phyloP scores from a whole-genome alignment of 495 filamentous ascomycete genomes.

The Penicillium daleae region DNA sequence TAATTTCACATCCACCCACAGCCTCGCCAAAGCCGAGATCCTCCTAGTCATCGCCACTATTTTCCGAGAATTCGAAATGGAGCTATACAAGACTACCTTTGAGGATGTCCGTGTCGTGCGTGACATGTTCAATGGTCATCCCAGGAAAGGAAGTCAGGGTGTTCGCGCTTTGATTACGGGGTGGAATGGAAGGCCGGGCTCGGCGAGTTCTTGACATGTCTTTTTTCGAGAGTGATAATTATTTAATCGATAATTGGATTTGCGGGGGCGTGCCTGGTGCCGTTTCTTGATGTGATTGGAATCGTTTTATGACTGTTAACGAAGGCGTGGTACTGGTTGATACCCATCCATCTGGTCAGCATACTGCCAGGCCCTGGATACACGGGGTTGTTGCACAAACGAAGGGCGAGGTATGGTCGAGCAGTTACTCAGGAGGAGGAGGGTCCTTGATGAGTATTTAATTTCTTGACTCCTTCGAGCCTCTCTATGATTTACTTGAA shows the following conservation, averaged over 20 bases:
- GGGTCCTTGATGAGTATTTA: no score
- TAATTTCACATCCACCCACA: conserved; percentile 13
- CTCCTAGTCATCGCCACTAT: conserved; percentile 33
- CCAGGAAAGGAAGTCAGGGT: conserved; percentile 14
- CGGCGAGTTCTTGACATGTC: neutral
- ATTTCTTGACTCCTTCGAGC: no score
- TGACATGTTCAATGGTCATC: conserved; percentile 29
- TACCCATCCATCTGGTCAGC: no score
- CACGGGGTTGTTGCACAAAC: no score
- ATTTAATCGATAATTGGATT: neutral
- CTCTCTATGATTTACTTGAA: no score
- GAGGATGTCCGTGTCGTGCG: conserved; percentile 33
- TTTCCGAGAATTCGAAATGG: conserved; percentile 35
- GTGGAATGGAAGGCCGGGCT: neutral
- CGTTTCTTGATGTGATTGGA: neutral
- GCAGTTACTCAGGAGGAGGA: no score
- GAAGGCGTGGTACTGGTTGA: neutral
- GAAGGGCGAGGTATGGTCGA: no score
- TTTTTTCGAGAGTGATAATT: neutral
- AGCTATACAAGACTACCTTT: conserved; percentile 41
- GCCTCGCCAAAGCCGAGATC: conserved; percentile 43
- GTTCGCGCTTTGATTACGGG: conserved; percentile 16
- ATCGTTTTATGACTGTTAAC: neutral
- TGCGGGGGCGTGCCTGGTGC: neutral
- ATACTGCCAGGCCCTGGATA: no score